Evolutionary conservation across 805 yeast species (phyloP).

Genomic region (Ogataea paraovalis): DNA sequence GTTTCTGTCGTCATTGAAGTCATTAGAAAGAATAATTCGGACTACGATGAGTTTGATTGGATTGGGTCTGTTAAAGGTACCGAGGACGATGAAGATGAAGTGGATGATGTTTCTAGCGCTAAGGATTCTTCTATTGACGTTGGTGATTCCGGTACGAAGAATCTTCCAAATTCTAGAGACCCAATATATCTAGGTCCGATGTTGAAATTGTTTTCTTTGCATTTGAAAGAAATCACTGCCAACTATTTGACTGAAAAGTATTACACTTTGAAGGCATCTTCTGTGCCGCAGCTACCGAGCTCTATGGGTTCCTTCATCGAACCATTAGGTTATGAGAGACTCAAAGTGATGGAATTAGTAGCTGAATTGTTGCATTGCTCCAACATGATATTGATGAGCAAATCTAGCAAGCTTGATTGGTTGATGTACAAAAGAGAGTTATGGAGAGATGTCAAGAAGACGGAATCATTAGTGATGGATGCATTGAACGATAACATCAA

Average conservation of each 20-base stretch:
- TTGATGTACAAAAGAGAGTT: slow-evolving; percentile 67
- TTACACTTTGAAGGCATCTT: slow-evolving; percentile 21
- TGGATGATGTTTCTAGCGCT: slow-evolving; percentile 8
- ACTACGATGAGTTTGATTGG: slow-evolving; percentile 64
- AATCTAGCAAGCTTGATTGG: slow-evolving; percentile 56
- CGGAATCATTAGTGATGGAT: slow-evolving; percentile 34
- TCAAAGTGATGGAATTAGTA: slow-evolving; percentile 82
- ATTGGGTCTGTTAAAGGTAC: slow-evolving; percentile 24
- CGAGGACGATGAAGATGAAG: slow-evolving; percentile 8
- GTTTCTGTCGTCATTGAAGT: slow-evolving; percentile 92
- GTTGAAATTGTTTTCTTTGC: slow-evolving; percentile 65
- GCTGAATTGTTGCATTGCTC: slow-evolving; percentile 96
- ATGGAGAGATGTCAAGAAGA: slow-evolving; percentile 53
- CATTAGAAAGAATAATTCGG: slow-evolving; percentile 92
- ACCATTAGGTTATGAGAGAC: slow-evolving; percentile 85
- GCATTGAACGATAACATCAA: slow-evolving; percentile 32
- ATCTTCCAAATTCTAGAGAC: slow-evolving; percentile 86
- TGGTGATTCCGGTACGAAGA: slow-evolving; percentile 6
- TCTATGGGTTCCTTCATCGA: slow-evolving; percentile 56
- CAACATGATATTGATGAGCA: slow-evolving; percentile 87
- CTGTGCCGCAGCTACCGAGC: slow-evolving; percentile 36
- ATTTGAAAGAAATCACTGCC: slow-evolving; percentile 28
- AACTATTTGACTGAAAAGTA: slow-evolving; percentile 30
- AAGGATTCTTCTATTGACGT: neutral
- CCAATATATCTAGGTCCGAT: slow-evolving; percentile 88